These are phyloP conservation scores for Xylaria polymorpha DNA, from an alignment of 2,329 filamentous ascomycete species.

Conservation along the genomic window DNA sequence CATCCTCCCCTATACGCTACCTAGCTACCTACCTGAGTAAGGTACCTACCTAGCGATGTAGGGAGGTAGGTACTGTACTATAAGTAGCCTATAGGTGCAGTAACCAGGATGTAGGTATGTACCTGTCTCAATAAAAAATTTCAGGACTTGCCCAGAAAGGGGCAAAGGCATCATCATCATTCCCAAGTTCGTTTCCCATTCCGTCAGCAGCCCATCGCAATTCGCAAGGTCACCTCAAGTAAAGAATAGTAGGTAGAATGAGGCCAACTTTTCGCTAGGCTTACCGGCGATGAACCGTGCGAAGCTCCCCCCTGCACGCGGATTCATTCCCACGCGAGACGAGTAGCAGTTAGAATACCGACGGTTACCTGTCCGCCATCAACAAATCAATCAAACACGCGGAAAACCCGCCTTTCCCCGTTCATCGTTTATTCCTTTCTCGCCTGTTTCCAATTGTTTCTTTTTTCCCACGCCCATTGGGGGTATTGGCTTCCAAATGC, in stretches of 20 bases:
- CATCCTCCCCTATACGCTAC: constrained; percentile 26
- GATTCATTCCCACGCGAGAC: constrained; percentile 26
- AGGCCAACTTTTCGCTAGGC: constrained; percentile 37
- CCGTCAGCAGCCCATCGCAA: constrained; percentile 16
- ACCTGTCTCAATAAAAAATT: constrained; percentile 13
- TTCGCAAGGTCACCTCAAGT: constrained; percentile 1
- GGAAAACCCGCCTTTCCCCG: constrained; percentile 6
- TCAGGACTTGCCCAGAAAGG: constrained; percentile 36
- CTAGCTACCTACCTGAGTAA: too few species aligned
- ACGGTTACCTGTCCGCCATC: constrained; percentile 1
- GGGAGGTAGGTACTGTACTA: too few species aligned
- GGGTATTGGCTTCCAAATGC: neutral
- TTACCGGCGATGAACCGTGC: constrained; percentile 34
- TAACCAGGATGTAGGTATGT: neutral
- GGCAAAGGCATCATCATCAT: constrained; percentile 13
- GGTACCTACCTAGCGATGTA: too few species aligned
- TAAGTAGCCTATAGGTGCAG: too few species aligned
- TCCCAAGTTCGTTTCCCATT: neutral
- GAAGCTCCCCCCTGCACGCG: constrained; percentile 12
- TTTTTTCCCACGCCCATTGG: constrained; percentile 22
- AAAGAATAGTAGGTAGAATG: constrained; percentile 13
- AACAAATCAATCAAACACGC: constrained; percentile 14
- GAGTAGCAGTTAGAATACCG: neutral
- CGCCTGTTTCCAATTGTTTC: constrained; percentile 14
- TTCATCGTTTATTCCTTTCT: constrained; percentile 19